Evolutionary conservation across 805 yeast species (phyloP).

Genomic region (Yamadazyma laniorum): DNA sequence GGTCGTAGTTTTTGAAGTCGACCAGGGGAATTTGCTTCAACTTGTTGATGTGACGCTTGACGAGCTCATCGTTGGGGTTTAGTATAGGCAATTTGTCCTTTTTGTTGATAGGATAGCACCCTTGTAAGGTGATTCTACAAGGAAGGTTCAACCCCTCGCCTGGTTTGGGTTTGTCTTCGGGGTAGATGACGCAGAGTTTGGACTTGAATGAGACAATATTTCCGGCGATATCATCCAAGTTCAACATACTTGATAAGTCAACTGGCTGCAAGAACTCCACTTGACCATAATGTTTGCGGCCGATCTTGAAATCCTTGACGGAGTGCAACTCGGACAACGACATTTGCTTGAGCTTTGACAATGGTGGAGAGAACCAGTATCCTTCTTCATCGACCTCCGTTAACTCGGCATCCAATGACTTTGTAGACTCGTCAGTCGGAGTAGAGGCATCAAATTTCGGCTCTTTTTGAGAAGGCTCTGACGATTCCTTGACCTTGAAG

Average conservation of each 20-base stretch:
- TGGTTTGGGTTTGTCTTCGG: conserved; percentile 61
- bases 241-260: conserved; percentile 68
- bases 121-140: conserved; percentile 68
- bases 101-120: conserved; percentile 76
- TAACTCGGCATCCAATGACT: conserved; percentile 13
- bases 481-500: conserved; percentile 19
- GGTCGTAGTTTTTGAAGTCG: conserved; percentile 73
- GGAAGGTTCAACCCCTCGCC: conserved; percentile 87
- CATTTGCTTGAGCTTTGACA: conserved; percentile 58
- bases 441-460: conserved; percentile 26
- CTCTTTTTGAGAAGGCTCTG: conserved; percentile 22
- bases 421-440: conserved; percentile 13
- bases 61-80: conserved; percentile 73
- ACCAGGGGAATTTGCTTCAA: conserved; percentile 59
- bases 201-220: conserved; percentile 59
- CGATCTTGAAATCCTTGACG: conserved; percentile 68
- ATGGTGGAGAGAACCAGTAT: conserved; percentile 83
- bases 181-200: conserved; percentile 67
- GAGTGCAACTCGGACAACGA: conserved; percentile 61
- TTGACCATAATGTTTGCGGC: conserved; percentile 74
- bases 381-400: conserved; percentile 60
- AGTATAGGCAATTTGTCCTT: conserved; percentile 70
- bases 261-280: conserved; percentile 79
- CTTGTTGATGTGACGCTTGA: conserved; percentile 64
- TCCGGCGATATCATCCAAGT: conserved; percentile 55